Conservation (phyloP, 306 rosid genomes). For the Sesbania bispinosa region DNA sequence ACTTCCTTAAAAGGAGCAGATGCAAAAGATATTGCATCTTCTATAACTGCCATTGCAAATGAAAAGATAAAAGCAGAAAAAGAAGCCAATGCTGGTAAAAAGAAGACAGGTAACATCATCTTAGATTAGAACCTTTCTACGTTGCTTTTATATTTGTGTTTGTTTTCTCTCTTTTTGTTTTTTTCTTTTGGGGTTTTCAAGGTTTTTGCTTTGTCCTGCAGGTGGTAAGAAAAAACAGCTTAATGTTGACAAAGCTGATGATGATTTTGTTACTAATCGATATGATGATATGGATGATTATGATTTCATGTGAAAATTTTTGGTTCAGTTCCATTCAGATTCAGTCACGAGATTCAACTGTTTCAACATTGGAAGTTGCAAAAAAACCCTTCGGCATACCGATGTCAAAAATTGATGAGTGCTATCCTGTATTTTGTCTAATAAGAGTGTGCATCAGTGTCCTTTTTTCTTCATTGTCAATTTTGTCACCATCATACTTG, state of each 20-base stretch:
- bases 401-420: slow-evolving; percentile 34
- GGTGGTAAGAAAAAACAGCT: slow-evolving; percentile 92
- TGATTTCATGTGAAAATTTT: slow-evolving; percentile 81
- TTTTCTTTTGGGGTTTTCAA: neutral
- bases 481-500: slow-evolving; percentile 36
- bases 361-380: slow-evolving; percentile 34
- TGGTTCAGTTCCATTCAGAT: slow-evolving; percentile 25
- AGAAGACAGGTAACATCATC: slow-evolving; percentile 61
- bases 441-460: slow-evolving; percentile 34
- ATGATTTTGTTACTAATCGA: slow-evolving; percentile 49
- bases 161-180: neutral
- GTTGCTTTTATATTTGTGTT: neutral
- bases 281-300: slow-evolving; percentile 74
- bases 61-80: slow-evolving; percentile 90
- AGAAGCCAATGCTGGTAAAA: slow-evolving; percentile 88
- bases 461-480: slow-evolving; percentile 26
- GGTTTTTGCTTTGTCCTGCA: slow-evolving; percentile 22
- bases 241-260: slow-evolving; percentile 77
- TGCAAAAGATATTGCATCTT: slow-evolving; percentile 91
- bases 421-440: slow-evolving; percentile 31
- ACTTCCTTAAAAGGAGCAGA: slow-evolving; percentile 79
- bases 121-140: neutral
- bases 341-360: slow-evolving; percentile 29
- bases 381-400: slow-evolving; percentile 45
- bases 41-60: slow-evolving; percentile 82